Percentiles rank a stretch among this genome's conserved stretches.
phyloP scores from a whole-genome alignment of 2,329 filamentous ascomycete species.

The Calonectria fujianensis region DNA sequence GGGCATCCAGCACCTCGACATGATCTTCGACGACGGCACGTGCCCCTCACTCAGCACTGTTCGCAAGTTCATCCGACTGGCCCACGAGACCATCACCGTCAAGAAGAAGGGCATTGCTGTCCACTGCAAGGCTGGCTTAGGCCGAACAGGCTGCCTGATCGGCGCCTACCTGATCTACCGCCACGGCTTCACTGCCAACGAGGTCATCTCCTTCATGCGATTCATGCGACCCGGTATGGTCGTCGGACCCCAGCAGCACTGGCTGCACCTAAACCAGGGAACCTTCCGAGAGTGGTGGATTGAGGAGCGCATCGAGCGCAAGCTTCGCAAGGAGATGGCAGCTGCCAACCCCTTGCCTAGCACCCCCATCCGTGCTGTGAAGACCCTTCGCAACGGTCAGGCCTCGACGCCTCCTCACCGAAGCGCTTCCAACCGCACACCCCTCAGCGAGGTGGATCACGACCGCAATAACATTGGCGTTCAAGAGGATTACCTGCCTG shows the following conservation, averaged over 20 bases:
- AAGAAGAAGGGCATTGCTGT: slow-evolving; percentile 96
- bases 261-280: slow-evolving; percentile 97
- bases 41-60: slow-evolving; percentile 94
- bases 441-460: slow-evolving; percentile 94
- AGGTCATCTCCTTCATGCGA: slow-evolving; percentile 98
- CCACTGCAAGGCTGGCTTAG: slow-evolving; percentile 98
- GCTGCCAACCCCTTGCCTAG: slow-evolving; percentile 70
- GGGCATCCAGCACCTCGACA: slow-evolving; percentile 96
- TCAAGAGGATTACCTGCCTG: slow-evolving; percentile 94
- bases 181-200: slow-evolving; percentile 97
- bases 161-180: slow-evolving; percentile 98
- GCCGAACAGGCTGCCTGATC: slow-evolving; percentile 95
- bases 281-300: slow-evolving; percentile 99
- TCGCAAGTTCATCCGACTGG: slow-evolving; percentile 93
- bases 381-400: slow-evolving; percentile 78
- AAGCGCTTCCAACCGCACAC: slow-evolving; percentile 83
- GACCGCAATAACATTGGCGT: slow-evolving; percentile 81
- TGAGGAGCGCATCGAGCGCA: slow-evolving; percentile 87
- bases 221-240: slow-evolving; percentile 99
- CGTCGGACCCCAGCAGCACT: slow-evolving; percentile 98
- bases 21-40: slow-evolving; percentile 99
- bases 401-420: slow-evolving; percentile 90
- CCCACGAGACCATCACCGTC: slow-evolving; percentile 94
- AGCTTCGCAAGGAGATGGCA: slow-evolving; percentile 76
- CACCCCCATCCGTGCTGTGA: slow-evolving; percentile 78